phyloP scores from a whole-genome alignment of 805 yeast genomes.

The Metschnikowia proteae region DNA sequence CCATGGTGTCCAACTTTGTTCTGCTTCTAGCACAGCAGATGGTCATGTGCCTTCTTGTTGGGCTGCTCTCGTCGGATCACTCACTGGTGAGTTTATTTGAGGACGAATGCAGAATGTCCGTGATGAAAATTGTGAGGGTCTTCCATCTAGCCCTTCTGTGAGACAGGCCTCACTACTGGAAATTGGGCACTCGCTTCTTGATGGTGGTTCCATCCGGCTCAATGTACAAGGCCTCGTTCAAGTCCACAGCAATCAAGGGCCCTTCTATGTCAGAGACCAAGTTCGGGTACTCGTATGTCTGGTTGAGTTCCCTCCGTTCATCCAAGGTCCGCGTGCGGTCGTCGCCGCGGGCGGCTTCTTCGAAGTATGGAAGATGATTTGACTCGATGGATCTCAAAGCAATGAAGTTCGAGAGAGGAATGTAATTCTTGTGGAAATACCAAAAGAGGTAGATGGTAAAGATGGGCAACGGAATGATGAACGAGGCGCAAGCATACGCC shows the following conservation, averaged over 20 bases:
- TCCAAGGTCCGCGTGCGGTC: conserved; percentile 57
- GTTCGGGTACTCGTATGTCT: conserved; percentile 75
- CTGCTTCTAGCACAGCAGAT: conserved; percentile 13
- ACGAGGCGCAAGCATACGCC: conserved; percentile 71
- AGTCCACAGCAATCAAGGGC: conserved; percentile 75
- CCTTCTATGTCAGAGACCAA: conserved; percentile 71
- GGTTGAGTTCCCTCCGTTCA: conserved; percentile 68
- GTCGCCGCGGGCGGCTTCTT: not conserved
- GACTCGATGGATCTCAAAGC: conserved; percentile 77
- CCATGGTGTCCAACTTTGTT: conserved; percentile 3
- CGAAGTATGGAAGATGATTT: conserved; percentile 27
- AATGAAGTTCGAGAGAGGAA: conserved; percentile 79
- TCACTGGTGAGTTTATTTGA: conserved; percentile 6
- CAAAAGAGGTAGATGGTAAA: conserved; percentile 62
- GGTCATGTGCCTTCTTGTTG: conserved; percentile 9
- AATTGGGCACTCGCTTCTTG: conserved; percentile 18
- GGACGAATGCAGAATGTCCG: conserved; percentile 5
- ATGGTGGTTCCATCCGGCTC: conserved; percentile 29
- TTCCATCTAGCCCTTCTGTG: not conserved
- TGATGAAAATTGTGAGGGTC: not conserved
- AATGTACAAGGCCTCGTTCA: conserved; percentile 33
- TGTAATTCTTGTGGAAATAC: conserved; percentile 76
- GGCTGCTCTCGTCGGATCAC: not conserved
- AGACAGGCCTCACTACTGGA: conserved; percentile 4
- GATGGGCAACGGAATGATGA: conserved; percentile 73